Base-by-base conservation (phyloP, 371 early-diverging fungal species). In the Lichtheimia hyalospora region DNA sequence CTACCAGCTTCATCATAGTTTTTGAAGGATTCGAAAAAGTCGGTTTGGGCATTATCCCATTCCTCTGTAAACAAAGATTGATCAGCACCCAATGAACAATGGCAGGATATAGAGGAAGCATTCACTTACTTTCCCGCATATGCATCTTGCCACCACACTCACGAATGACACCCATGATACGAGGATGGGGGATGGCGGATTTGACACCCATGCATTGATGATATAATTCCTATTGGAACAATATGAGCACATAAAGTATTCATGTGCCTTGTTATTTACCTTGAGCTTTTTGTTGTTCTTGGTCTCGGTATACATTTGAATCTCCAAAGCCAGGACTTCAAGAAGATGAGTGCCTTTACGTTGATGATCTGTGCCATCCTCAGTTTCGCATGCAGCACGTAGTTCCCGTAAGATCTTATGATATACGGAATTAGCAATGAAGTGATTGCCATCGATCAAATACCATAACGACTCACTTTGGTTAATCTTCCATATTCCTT, bases 101-200 rank as follows among this genome's bases (percentile, higher is more conserved):
- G 18, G 5, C 14, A 39, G 6, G 2, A 2, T 34, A 0, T 10
- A 34, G n/a, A n/a, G n/a, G n/a, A 34, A 34, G 34, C 34, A 34
- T 40, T 21, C 10, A 73, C 80, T 60, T 74, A 87, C 89, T 88
- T 75, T 96, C 96, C 51, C 83, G 76, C 96, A 97, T 96, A 71
- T 94, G 92, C 95, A 98, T 96, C 71, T 96, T 98, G 34, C 97
- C 98, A 49, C 97, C 98, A 67, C 96, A 96, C 77, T 96, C 97
- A 52, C 94, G 89, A 64, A 98, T 96, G 25, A 96, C 90, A 34
- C 95, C 97, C 95, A 96, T 95, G 72, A 96, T 94, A 18, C 94
- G 83, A 34, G 97, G 97, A 68, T 96, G 96, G 3, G 98, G 95
- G 28, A 96, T 95, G 14, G 97, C 97, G 1, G 94, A 94, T 69